These are phyloP conservation scores for Nectriaceae sp. DNA, from an alignment of 2,329 filamentous ascomycete species.

Conservation along the genomic window DNA sequence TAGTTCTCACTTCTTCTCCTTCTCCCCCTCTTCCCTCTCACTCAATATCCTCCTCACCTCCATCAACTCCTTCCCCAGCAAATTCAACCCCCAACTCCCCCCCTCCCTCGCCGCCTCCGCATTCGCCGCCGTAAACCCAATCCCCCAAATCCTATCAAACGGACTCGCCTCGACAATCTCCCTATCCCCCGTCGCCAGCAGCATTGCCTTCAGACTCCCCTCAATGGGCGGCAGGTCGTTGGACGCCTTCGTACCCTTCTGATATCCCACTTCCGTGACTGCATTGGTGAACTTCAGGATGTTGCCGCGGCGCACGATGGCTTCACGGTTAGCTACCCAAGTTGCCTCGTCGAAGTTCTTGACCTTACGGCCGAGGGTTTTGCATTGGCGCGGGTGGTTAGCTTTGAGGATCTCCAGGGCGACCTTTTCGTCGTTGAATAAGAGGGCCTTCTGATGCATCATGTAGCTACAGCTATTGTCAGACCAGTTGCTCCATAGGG, in stretches of 20 bases:
- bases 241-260: slow-evolving; percentile 19
- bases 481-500: neutral
- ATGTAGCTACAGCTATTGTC: slow-evolving; percentile 45
- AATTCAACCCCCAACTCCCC: slow-evolving; percentile 62
- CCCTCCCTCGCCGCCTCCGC: slow-evolving; percentile 49
- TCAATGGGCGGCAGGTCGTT: slow-evolving; percentile 31
- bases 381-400: slow-evolving; percentile 48
- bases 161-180: slow-evolving; percentile 65
- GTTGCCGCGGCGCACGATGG: slow-evolving; percentile 60
- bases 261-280: slow-evolving; percentile 32
- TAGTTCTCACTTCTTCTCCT: neutral
- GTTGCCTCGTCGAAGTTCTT: slow-evolving; percentile 49
- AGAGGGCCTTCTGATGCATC: slow-evolving; percentile 55
- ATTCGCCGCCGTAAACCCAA: slow-evolving; percentile 57
- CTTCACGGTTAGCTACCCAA: slow-evolving; percentile 54
- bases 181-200: slow-evolving; percentile 60
- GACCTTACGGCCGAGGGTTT: slow-evolving; percentile 57
- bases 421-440: slow-evolving; percentile 47
- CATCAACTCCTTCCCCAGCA: slow-evolving; percentile 65
- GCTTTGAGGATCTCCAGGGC: slow-evolving; percentile 52
- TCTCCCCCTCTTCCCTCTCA: slow-evolving; percentile 34
- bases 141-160: slow-evolving; percentile 64
- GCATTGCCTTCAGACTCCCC: slow-evolving; percentile 43
- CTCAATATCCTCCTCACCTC: slow-evolving; percentile 55
- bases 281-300: slow-evolving; percentile 58